Evolutionary conservation across 2,329 filamentous ascomycete species (phyloP).

Genomic region (Leptodontidium sp.): DNA sequence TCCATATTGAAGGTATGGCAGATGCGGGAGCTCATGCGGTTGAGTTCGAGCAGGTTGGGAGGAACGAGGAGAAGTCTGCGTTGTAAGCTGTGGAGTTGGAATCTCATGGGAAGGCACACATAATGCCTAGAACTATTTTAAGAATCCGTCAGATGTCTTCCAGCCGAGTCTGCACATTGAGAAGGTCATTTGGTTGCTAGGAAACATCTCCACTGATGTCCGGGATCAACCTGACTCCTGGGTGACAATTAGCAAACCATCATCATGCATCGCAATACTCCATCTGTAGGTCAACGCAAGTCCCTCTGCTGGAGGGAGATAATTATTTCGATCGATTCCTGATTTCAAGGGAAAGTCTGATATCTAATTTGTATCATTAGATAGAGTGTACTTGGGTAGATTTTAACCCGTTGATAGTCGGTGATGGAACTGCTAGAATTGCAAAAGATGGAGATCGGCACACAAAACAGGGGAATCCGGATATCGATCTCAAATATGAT

Average conservation of each 20-base stretch:
- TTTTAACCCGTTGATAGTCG: too few relatives aligned
- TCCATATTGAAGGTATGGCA: conserved; percentile 33
- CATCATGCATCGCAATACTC: not conserved
- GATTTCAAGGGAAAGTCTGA: too few relatives aligned
- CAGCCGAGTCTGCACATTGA: not conserved
- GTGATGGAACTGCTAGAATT: too few relatives aligned
- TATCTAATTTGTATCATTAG: too few relatives aligned
- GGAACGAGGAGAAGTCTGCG: conserved; percentile 18
- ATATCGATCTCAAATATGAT: not conserved
- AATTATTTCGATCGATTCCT: not conserved
- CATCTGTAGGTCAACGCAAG: not conserved
- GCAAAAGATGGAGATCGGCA: too few relatives aligned
- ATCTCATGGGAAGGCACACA: too few relatives aligned
- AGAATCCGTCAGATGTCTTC: not conserved
- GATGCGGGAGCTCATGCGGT: conserved; percentile 26
- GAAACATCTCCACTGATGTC: not conserved
- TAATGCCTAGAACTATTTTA: too few relatives aligned
- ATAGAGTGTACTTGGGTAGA: too few relatives aligned
- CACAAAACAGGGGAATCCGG: too few relatives aligned
- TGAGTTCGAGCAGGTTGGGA: conserved; percentile 28
- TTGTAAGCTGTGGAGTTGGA: conserved; percentile 1
- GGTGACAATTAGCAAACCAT: not conserved
- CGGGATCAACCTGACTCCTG: not conserved
- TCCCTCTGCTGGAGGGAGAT: not conserved
- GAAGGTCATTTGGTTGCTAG: not conserved